phyloP scores from a whole-genome alignment of 768 basidiomycete species.

The Tricholoma saponaceum region DNA sequence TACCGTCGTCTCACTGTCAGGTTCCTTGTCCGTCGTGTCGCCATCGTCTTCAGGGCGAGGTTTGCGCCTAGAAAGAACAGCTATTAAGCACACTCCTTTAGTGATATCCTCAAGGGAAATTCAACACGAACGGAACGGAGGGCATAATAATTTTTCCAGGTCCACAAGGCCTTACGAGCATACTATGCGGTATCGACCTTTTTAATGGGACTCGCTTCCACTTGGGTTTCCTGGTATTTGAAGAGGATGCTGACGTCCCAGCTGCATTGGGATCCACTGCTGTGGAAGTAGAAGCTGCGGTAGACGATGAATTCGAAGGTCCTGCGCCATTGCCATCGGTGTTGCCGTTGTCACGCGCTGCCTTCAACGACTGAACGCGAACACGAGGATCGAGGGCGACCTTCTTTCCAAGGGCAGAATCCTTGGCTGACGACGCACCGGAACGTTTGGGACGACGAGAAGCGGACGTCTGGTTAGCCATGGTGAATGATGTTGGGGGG shows the following conservation, averaged over 20 bases:
- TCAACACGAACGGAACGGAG: slow-evolving; percentile 82
- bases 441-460: not conserved
- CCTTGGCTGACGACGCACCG: not conserved
- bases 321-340: not conserved
- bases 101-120: slow-evolving; percentile 84
- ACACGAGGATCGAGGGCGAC: not conserved
- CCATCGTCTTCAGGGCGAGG: not conserved
- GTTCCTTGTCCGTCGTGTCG: not conserved
- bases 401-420: not conserved
- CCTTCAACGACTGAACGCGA: not conserved
- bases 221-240: not conserved
- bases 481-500: not conserved
- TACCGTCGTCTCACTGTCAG: not conserved
- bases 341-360: not conserved
- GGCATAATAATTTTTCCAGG: slow-evolving; percentile 71
- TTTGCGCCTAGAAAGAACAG: not conserved
- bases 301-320: not conserved
- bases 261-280: not conserved
- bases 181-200: not conserved
- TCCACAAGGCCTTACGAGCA: not conserved
- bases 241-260: not conserved
- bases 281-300: not conserved
- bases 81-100: not conserved
- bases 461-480: not conserved
- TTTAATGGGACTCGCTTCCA: not conserved